phyloP scores from a whole-genome alignment of 345 rosid species.

The Abelmoschus esculentus region DNA sequence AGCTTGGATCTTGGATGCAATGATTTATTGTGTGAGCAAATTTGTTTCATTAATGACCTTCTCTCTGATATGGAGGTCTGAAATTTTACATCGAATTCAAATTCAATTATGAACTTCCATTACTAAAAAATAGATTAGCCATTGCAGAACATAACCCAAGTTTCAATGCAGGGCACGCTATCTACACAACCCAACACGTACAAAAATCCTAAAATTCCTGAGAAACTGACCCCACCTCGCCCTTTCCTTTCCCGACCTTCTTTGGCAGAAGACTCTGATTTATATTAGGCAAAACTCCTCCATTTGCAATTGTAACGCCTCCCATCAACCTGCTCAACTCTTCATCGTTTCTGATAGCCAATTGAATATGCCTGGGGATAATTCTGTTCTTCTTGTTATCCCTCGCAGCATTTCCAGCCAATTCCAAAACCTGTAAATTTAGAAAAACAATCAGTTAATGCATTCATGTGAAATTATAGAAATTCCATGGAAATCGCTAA shows the following conservation, averaged over 20 bases:
- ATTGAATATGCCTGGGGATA: conserved; percentile 67
- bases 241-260: conserved; percentile 50
- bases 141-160: no score
- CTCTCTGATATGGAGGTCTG: no score
- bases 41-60: no score
- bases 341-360: conserved; percentile 74
- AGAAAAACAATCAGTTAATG: neutral
- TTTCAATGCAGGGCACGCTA: neutral
- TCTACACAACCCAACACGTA: neutral
- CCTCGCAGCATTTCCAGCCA: conserved; percentile 75
- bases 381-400: conserved; percentile 73
- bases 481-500: no score
- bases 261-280: conserved; percentile 48
- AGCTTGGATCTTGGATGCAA: no score
- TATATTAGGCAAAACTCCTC: conserved; percentile 64
- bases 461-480: neutral
- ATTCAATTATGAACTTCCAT: neutral
- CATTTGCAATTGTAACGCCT: conserved; percentile 65
- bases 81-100: neutral
- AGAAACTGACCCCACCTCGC: conserved; percentile 58
- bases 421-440: conserved; percentile 44
- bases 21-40: no score
- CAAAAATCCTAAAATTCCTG: conserved; percentile 38
- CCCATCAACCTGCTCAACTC: conserved; percentile 62
- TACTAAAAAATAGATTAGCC: neutral